Conservation (phyloP, 495 filamentous ascomycete species). For the Penicillium subrubescens region DNA sequence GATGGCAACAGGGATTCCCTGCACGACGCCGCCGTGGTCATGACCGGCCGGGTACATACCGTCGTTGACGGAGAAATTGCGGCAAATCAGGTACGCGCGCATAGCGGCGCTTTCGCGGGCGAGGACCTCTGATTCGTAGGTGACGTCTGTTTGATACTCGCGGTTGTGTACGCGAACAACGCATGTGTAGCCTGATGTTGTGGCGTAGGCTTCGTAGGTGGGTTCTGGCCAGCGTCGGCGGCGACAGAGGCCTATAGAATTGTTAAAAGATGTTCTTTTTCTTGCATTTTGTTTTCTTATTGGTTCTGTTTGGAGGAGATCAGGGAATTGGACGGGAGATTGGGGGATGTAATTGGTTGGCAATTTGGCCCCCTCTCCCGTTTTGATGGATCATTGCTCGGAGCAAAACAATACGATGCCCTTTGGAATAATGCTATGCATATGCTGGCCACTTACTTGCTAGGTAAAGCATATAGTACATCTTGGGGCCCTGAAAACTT, state of each 20-base stretch:
- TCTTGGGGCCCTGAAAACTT: conserved; percentile 23
- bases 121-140: conserved; percentile 75
- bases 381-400: background rate
- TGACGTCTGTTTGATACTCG: conserved; percentile 91
- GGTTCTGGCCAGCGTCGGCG: conserved; percentile 96
- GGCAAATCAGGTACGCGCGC: conserved; percentile 96
- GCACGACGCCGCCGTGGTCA: conserved; percentile 74
- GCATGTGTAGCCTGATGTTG: conserved; percentile 75
- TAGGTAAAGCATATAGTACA: conserved; percentile 73
- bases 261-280: conserved; percentile 4
- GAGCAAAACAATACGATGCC: background rate
- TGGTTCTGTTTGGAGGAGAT: background rate
- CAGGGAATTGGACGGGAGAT: conserved; percentile 13
- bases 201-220: conserved; percentile 76
- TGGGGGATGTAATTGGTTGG: conserved; percentile 13
- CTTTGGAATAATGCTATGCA: background rate
- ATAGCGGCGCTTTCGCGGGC: conserved; percentile 95
- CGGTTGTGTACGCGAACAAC: conserved; percentile 94
- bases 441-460: conserved; percentile 54
- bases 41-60: conserved; percentile 81
- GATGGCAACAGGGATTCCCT: conserved; percentile 80
- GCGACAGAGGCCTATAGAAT: conserved; percentile 82
- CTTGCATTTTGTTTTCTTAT: background rate
- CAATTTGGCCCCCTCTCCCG: background rate
- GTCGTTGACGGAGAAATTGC: conserved; percentile 97